Percentiles rank a stretch among this genome's conserved stretches.
Conservation (phyloP, 495 filamentous ascomycete species). For the Daldinia loculata region DNA sequence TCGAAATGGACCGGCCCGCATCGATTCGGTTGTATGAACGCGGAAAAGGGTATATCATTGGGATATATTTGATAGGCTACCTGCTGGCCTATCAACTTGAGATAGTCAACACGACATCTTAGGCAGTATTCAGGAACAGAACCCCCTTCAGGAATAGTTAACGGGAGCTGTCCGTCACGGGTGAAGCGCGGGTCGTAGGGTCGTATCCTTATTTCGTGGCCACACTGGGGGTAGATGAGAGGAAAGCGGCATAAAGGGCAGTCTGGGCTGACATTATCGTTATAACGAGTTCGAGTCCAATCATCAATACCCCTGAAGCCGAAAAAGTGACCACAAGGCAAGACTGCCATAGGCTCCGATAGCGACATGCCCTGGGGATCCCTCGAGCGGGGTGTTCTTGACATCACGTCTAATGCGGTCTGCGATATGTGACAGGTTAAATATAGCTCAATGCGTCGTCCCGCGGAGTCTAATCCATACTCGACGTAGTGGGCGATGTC, state of each 20-base stretch:
- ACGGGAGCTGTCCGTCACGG: constrained; percentile 1
- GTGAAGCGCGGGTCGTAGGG: not conserved
- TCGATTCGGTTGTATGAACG: not conserved
- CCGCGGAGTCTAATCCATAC: constrained; percentile 78
- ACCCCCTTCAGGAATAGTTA: constrained; percentile 16
- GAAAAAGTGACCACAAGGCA: constrained; percentile 42
- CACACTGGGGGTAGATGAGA: constrained; percentile 1
- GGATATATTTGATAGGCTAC: not conserved
- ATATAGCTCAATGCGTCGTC: constrained; percentile 53
- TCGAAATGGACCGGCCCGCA: not conserved
- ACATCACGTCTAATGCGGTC: constrained; percentile 35
- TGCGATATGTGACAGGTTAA: constrained; percentile 28
- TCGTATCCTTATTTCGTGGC: constrained; percentile 32
- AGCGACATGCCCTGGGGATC: not conserved
- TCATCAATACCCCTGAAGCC: constrained; percentile 5
- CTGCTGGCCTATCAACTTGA: not conserved
- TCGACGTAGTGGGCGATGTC: constrained; percentile 78
- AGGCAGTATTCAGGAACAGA: not conserved
- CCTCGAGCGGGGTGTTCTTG: constrained; percentile 30
- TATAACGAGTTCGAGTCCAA: not conserved
- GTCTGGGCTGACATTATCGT: not conserved
- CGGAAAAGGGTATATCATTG: not conserved
- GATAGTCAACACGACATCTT: not conserved
- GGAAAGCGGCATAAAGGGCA: not conserved
- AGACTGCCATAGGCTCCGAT: constrained; percentile 7